Evolutionary conservation across 2,329 filamentous ascomycete species (phyloP).

Genomic region (Trichoderma semiorbis): DNA sequence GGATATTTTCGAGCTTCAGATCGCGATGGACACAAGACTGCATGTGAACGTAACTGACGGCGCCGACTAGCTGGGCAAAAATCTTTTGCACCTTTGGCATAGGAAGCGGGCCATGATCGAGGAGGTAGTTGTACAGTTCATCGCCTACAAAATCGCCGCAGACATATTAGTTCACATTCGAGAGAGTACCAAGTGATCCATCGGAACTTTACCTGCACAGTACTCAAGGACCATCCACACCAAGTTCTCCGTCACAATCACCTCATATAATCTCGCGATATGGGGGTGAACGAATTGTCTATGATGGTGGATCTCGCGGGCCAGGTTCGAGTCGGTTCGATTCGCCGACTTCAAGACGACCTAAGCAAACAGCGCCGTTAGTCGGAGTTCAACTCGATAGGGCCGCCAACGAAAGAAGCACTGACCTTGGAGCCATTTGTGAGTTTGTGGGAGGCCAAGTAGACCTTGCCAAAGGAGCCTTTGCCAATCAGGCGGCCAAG

Average conservation of each 20-base stretch:
- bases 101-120: conserved; percentile 79
- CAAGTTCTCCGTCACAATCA: conserved; percentile 90
- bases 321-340: conserved; percentile 92
- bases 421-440: conserved; percentile 93
- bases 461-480: conserved; percentile 97
- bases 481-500: conserved; percentile 92
- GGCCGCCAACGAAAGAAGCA: background rate
- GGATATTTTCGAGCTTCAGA: conserved; percentile 84
- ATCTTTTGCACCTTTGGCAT: conserved; percentile 89
- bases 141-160: conserved; percentile 59
- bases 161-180: background rate
- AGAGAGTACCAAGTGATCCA: background rate
- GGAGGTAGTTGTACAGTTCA: conserved; percentile 94
- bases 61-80: conserved; percentile 91
- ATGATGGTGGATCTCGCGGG: conserved; percentile 96
- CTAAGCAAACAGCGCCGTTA: conserved; percentile 41
- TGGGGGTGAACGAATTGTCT: conserved; percentile 97
- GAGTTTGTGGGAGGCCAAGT: conserved; percentile 92
- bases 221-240: conserved; percentile 98
- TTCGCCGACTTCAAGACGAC: conserved; percentile 98
- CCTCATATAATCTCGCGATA: conserved; percentile 94
- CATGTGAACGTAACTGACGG: conserved; percentile 90
- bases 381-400: conserved; percentile 18
- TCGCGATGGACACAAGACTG: conserved; percentile 96
- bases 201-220: conserved; percentile 65